Conservation (phyloP, 2,329 filamentous ascomycete genomes). For the Chaetoscypha palmicola region DNA sequence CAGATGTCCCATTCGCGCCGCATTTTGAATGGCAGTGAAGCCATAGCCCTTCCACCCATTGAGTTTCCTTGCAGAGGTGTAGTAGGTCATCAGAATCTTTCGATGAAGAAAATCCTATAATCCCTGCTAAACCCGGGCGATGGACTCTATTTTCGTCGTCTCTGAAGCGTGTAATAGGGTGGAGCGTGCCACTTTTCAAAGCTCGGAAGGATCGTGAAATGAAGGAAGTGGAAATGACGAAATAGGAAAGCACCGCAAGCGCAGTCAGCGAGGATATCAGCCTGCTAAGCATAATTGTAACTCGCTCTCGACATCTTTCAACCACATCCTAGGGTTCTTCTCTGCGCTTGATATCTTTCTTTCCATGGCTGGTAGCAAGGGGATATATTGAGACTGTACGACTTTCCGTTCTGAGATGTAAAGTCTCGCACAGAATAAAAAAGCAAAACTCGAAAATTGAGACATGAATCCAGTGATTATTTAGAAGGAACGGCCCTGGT, state of each 20-base stretch:
- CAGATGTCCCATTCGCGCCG: slow-evolving; percentile 4
- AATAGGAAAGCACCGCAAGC: background rate
- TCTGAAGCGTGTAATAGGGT: no score
- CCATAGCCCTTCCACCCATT: slow-evolving; percentile 18
- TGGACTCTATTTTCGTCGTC: no score
- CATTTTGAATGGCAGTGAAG: slow-evolving; percentile 13
- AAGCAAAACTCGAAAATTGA: no score
- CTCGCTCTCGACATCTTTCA: background rate
- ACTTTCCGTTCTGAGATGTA: no score
- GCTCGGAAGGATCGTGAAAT: background rate
- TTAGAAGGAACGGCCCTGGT: no score
- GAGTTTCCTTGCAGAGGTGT: slow-evolving; percentile 27
- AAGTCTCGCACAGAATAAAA: no score
- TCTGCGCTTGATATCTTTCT: no score
- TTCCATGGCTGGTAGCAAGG: no score
- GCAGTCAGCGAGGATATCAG: background rate
- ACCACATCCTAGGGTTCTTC: no score
- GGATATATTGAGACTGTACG: no score
- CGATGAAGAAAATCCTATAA: background rate
- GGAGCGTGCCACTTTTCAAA: background rate
- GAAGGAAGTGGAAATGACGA: background rate
- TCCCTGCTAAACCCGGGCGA: no score
- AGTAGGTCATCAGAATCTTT: background rate
- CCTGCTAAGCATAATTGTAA: background rate
- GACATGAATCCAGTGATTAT: no score